These are phyloP conservation scores for Fennellomyces sp. DNA, from an alignment of 371 early-diverging fungal species.

Conservation along the genomic window DNA sequence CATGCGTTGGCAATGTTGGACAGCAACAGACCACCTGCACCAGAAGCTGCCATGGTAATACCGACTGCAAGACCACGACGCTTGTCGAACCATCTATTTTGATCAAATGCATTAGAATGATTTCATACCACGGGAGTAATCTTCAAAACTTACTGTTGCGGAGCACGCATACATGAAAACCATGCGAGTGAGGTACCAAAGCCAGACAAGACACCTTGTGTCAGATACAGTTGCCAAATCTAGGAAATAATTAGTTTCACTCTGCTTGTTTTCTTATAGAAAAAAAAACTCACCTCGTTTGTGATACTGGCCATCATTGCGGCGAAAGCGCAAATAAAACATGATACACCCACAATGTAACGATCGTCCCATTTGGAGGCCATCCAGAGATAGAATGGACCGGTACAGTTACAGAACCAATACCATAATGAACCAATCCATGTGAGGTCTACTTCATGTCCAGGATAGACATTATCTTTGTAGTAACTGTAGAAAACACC, in stretches of 20 bases:
- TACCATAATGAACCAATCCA: constrained; percentile 50
- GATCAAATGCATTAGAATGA: neutral
- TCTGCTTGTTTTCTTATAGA: no score
- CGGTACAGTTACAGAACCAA: constrained; percentile 30
- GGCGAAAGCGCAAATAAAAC: constrained; percentile 52
- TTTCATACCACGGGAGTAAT: no score
- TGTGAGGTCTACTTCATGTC: constrained; percentile 29
- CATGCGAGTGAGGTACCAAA: constrained; percentile 11
- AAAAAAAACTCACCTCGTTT: constrained; percentile 9
- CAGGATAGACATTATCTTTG: constrained; percentile 31
- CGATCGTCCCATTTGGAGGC: constrained; percentile 30
- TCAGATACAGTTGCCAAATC: constrained; percentile 28
- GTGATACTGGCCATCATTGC: constrained; percentile 26
- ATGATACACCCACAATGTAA: constrained; percentile 12
- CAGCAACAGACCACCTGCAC: constrained; percentile 69
- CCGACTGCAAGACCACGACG: constrained; percentile 19
- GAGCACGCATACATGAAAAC: constrained; percentile 14
- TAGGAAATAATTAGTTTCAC: no score
- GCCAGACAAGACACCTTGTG: constrained; percentile 23
- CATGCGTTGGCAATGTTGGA: constrained; percentile 58
- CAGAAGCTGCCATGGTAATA: constrained; percentile 54
- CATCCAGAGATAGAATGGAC: constrained; percentile 45
- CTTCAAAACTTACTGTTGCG: constrained; percentile 17
- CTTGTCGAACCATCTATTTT: constrained; percentile 12
- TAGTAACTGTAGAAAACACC: constrained; percentile 35